Evolutionary conservation across 208 protist genomes (phyloP), one percentile per base, ranked within the genome.

Genomic region (Trichomonas tenax): DNA sequence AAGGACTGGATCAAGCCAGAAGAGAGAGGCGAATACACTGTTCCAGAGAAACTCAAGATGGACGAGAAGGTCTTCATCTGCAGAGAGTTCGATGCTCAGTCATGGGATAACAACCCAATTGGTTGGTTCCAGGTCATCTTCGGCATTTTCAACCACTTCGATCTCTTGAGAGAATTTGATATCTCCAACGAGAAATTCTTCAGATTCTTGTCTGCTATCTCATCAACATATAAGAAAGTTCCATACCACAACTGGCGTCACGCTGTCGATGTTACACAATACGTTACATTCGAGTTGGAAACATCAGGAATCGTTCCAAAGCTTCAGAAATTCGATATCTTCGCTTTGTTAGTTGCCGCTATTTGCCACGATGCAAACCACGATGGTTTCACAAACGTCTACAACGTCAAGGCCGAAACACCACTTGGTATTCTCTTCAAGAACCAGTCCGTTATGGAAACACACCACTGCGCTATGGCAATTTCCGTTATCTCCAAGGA

Each of bases 321-420:
- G 17, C 51, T 98, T 14, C 96, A 96, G 11, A 58, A 81, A 21
- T 95, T 98, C 88, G 98, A 99, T 93, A 96, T 98, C 17, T 97
- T 99, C 23, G 98, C 98, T 0, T 96, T 97, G 11, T 23, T 99
- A 21, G 96, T 99, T n/a, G 97, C 98, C 34, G 98, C 98, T 23
- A 97, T 98, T n/a, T 97, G 99, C 84, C 99, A 99, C 97, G 99
- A 99, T 97, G 98, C 98, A 96, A 98, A 99, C 96, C 99, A 99
- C 97, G 98, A 98, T 2, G 99, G 99, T 41, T 96, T 99, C 48
- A 99, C 99, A 97, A 99, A 99, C 97, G 98, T 98, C 96, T 99
- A 99, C 96, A 98, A 99, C 96, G 97, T 98, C 26, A 98, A 98
- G 96, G 98, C 98, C 11, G 97, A 98, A 90, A 97, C 98, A 14